Evolutionary conservation across 495 filamentous ascomycete species (phyloP).

Genomic region (Copromyces sp.): DNA sequence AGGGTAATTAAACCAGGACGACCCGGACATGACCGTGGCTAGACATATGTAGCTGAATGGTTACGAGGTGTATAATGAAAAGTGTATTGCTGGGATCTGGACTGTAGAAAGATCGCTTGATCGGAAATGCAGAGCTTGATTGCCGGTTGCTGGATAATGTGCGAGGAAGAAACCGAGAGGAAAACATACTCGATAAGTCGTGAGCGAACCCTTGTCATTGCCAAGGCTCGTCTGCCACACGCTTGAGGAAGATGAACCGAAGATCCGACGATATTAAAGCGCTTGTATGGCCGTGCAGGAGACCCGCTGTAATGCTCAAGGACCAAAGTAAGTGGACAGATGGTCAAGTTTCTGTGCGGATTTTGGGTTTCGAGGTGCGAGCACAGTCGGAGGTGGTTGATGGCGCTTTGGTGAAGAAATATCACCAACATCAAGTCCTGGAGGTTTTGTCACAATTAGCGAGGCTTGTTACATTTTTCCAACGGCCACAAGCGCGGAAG

Average conservation of each 20-base stretch:
- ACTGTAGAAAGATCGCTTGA: not conserved
- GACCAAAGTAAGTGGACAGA: not conserved
- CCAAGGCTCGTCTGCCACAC: slow-evolving; percentile 12
- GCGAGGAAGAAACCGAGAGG: not conserved
- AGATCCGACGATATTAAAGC: slow-evolving; percentile 15
- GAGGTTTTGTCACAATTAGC: not conserved
- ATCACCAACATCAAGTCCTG: not conserved
- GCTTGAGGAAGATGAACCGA: slow-evolving; percentile 15
- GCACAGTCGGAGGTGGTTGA: not conserved
- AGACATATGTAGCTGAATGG: not conserved
- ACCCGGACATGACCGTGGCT: not conserved
- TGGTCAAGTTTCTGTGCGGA: not conserved
- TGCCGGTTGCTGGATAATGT: not conserved
- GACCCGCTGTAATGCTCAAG: not conserved
- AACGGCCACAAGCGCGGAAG: not conserved
- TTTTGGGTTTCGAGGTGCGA: not conserved
- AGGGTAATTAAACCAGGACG: not conserved
- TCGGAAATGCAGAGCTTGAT: not conserved
- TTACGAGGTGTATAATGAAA: not conserved
- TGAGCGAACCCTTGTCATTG: not conserved
- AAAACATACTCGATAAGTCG: not conserved
- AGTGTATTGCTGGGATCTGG: not conserved
- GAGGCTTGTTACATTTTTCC: not conserved
- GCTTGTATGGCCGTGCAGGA: slow-evolving; percentile 2
- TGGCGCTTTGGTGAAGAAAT: not conserved